These are phyloP conservation scores for Geosiphon pyriformis DNA, from an alignment of 192 early-diverging fungal genomes.

Conservation along the genomic window DNA sequence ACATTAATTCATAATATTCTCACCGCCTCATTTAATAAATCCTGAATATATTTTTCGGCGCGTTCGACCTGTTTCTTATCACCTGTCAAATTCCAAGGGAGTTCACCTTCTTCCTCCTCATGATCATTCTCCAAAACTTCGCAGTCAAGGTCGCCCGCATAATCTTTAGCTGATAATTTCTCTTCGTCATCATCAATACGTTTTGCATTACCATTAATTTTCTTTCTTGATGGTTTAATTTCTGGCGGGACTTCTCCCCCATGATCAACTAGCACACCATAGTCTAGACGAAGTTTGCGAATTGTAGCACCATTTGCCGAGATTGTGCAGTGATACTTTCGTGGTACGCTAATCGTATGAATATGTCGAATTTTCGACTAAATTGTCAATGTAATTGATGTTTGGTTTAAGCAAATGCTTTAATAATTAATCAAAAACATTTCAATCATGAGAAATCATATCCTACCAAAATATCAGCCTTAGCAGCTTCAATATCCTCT, in stretches of 20 bases:
- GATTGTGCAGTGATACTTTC: slow-evolving; percentile 45
- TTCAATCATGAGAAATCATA: slow-evolving; percentile 17
- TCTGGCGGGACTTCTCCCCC: slow-evolving; percentile 23
- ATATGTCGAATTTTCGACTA: slow-evolving; percentile 35
- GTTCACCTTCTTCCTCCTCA: slow-evolving; percentile 24
- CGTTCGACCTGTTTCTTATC: slow-evolving; percentile 43
- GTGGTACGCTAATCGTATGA: slow-evolving; percentile 50
- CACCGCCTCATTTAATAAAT: slow-evolving; percentile 26
- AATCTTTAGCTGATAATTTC: slow-evolving; percentile 23
- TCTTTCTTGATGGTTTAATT: slow-evolving; percentile 6
- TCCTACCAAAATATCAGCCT: slow-evolving; percentile 31
- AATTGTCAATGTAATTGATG: slow-evolving; percentile 45
- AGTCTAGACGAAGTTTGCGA: slow-evolving; percentile 56
- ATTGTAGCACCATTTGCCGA: slow-evolving; percentile 46
- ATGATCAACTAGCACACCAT: slow-evolving; percentile 54
- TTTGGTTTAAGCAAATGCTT: slow-evolving; percentile 31
- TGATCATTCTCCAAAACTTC: slow-evolving; percentile 30
- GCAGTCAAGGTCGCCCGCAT: slow-evolving; percentile 26
- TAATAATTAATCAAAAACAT: neutral
- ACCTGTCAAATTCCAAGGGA: slow-evolving; percentile 51
- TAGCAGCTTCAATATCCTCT: slow-evolving; percentile 48
- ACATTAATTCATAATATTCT: neutral
- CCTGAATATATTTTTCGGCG: slow-evolving; percentile 32
- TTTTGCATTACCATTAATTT: slow-evolving; percentile 22
- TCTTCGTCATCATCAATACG: slow-evolving; percentile 47